Evolutionary conservation across 176 grass and related monocot genomes (phyloP), one percentile per base, ranked within the genome.

Genomic region (Oryza coarctata): DNA sequence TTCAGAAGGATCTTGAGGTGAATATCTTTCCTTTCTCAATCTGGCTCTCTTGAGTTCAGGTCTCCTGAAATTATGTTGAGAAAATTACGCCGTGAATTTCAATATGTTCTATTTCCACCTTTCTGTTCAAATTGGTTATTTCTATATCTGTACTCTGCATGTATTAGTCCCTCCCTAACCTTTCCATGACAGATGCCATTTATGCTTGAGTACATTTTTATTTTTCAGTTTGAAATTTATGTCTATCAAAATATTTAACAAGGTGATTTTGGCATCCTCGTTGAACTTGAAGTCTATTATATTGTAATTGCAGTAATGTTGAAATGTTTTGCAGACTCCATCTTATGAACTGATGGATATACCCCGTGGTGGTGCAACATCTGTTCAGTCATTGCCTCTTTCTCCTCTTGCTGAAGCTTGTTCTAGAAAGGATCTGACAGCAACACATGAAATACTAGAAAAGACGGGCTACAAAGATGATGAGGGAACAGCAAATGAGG

Each of bases 401-500:
- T 93, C 93, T 82, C 96, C 93, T 82, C 93, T 98, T 76, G 96
- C 89, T 0, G 90, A 98, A 91, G 96, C 96, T 82, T 98, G 96
- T 80, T 98, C 96, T 35, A 93, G 92, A 87, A 87, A 91, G 75
- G 96, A 98, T 89, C 88, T 98, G 76, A 98, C 96, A 76, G 96
- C 96, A 70, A 98, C 95, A 84, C 96, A 98, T 50, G 96, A 95
- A 88, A 93, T 98, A 75, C 78, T 98, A 73, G 96, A 98, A 83
- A 95, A 89, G 38, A 83, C 84, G 0, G 96, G 96, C 11, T 98
- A 98, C 81, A 95, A 94, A 80, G 96, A 98, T 80, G 96, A 98
- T 7, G 96, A 98, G 60, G 96, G 96, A 82, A 98, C 91, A 5
- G 82, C 96, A 85, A 98, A 98, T 88, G 96, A 98, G 96, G 96